Conservation (phyloP, 768 basidiomycete species). For the Amanita rubescens region DNA sequence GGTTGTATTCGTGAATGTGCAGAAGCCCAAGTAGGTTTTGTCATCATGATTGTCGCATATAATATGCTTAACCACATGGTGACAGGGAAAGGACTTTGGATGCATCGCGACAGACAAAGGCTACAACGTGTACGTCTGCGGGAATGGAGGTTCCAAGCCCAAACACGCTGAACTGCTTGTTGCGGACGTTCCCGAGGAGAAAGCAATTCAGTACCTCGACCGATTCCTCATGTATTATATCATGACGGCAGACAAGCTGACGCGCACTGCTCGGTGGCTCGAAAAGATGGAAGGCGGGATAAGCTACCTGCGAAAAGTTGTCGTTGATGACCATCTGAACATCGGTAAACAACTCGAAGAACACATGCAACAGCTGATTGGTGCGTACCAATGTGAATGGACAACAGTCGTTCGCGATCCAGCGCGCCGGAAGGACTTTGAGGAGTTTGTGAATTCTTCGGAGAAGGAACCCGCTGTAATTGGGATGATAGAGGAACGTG, state of each 20-base stretch:
- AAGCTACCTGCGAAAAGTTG: conserved; percentile 55
- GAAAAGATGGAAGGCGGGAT: conserved; percentile 65
- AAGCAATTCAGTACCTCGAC: conserved; percentile 55
- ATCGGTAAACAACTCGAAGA: conserved; percentile 63
- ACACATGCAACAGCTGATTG: conserved; percentile 58
- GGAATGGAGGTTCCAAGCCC: conserved; percentile 60
- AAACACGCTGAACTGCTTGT: conserved; percentile 61
- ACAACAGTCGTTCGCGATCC: conserved; percentile 44
- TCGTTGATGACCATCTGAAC: conserved; percentile 64
- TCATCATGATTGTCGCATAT: background rate
- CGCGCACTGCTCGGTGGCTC: conserved; percentile 69
- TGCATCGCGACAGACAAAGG: conserved; percentile 73
- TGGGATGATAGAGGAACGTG: conserved; percentile 53
- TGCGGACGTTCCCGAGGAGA: conserved; percentile 53
- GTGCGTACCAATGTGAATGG: conserved; percentile 68
- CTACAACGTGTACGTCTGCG: conserved; percentile 72
- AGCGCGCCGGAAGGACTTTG: conserved; percentile 11
- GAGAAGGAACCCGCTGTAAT: conserved; percentile 32
- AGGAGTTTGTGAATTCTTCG: conserved; percentile 51
- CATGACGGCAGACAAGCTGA: conserved; percentile 61
- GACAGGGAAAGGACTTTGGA: conserved; percentile 49
- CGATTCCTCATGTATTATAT: conserved; percentile 66
- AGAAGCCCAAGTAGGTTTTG: conserved; percentile 48
- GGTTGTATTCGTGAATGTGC: conserved; percentile 74
- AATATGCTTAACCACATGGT: background rate